Evolutionary conservation across 176 grass and related monocot genomes (phyloP).

Genomic region (Rhynchospora breviuscula): DNA sequence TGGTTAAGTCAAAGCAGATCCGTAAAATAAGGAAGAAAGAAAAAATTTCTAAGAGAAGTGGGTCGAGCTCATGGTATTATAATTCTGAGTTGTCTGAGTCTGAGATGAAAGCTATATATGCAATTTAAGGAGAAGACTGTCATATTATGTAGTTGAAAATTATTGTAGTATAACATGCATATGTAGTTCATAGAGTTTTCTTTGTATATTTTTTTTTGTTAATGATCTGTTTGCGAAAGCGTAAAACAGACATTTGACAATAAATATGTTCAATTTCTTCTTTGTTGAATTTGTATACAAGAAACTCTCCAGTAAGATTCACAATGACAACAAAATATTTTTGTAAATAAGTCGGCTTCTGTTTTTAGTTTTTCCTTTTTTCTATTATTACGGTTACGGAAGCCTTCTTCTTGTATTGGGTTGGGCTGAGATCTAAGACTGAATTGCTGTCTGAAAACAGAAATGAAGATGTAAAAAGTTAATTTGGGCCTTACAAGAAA

Average conservation of each 20-base stretch:
- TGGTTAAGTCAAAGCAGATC: slow-evolving; percentile 79
- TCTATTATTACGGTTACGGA: background rate
- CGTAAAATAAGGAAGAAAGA: slow-evolving; percentile 76
- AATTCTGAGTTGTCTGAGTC: slow-evolving; percentile 80
- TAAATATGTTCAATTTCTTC: background rate
- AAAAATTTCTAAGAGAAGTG: slow-evolving; percentile 77
- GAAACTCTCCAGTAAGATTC: background rate
- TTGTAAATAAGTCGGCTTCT: background rate
- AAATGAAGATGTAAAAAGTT: background rate
- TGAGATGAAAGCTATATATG: slow-evolving; percentile 78
- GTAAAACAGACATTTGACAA: background rate
- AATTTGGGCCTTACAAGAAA: background rate
- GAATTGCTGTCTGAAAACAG: background rate
- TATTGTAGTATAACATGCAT: background rate
- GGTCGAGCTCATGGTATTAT: slow-evolving; percentile 67
- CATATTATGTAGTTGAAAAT: background rate
- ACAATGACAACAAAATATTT: background rate
- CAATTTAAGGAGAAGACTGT: slow-evolving; percentile 51
- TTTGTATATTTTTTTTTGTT: background rate
- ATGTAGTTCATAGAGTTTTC: background rate
- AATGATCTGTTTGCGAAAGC: background rate
- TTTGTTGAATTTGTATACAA: slow-evolving; percentile 12
- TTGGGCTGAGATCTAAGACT: background rate
- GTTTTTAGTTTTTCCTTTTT: background rate
- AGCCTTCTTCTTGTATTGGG: background rate